Evolutionary conservation across 257 asterid genomes (phyloP), one percentile per base, ranked within the genome.

Genomic region (Vinca minor): DNA sequence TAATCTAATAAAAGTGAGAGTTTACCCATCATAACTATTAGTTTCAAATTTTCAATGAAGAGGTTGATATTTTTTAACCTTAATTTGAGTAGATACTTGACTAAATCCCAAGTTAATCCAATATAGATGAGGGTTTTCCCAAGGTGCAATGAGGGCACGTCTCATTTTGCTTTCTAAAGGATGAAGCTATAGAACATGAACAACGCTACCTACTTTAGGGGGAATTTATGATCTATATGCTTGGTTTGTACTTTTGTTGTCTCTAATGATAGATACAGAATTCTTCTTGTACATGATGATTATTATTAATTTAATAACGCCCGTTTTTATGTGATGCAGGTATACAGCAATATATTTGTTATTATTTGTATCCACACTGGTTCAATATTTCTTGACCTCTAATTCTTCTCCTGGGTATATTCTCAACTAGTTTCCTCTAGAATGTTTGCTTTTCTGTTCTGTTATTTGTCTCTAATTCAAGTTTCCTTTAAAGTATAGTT

Each of bases 331-430:
- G 29, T 55, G 64, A 52, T 67, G 65, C 85, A 92, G 98, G 96
- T 89, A 87, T 78, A 72, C 82, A 41, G 79, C 79, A 31, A 31
- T 77, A 63, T 92, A 87, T 79, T 78, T 72, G 44, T 61, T 75
- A 48, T 69, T 93, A 70, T 81, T 93, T 65, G 77, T 75, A 66
- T 88, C 84, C 67, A 84, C 99, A 32, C 82, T 93, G 78, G 78
- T 74, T 75, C 99, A 87, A 67, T 93, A 93, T 72, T 87, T 89
- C 73, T 31, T 90, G 54, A 86, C 99, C 65, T 80, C 96, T 66
- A 82, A 83, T 74, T 76, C 97, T 66, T 84, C 97, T 60, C 99
- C 99, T 18, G 95, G 99, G 97, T 89, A 89, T 71, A 71, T 63
- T 58, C 59, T 68, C 18, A 28, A 32, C 68, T 52, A 41, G 42